Base-by-base conservation (phyloP, 306 rosid genomes). In the Comarum palustre region DNA sequence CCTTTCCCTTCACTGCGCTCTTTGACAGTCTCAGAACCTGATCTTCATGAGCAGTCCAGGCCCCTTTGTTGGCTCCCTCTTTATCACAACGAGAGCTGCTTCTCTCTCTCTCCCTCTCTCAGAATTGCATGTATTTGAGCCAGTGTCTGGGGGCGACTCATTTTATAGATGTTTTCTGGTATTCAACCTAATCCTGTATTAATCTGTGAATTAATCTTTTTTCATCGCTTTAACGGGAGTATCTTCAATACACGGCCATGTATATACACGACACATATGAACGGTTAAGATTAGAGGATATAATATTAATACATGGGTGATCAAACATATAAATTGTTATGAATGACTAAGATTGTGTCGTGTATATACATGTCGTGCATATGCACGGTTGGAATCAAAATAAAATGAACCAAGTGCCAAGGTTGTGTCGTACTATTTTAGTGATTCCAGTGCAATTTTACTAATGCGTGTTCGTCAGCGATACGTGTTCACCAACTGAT, bases 11-110 rank as follows among this genome's bases (percentile, higher is more conserved):
- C 81, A 3, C 87, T 85, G 24, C 80, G 81, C 6, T 14, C 38
- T 20, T 22, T 73, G 67, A 83, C 75, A 42, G 74, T 2, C 15
- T 34, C 17, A 83, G 80, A 31, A 80, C 19, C 47, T 78, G 68
- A 60, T 86, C 90, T 71, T 83, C 90, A 4, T 4, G 27, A 66
- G 77, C 76, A 5, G 87, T 80, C 85, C 89, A 83, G 67, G 82
- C 66, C 69, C 87, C 85, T 81, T 60, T 78, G 68, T 67, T 78
- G 27, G 15, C 24, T 51, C 73, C 73, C 17, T 60, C 42, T 0
- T 39, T 22, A 5, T 66, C 69, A 27, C 74, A 34, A 45, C 76
- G 72, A 31, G n/a, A 24, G 59, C 71, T 80, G 59, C 73, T 80
- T 24, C 76, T 79, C 74, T 51, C 79, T 57, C 38, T 78, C 25